A percentile compares a stretch with the other conserved stretches of the same genome.
phyloP scores from a whole-genome alignment of 331 rosid genomes.

The Erythrophleum ivorense region DNA sequence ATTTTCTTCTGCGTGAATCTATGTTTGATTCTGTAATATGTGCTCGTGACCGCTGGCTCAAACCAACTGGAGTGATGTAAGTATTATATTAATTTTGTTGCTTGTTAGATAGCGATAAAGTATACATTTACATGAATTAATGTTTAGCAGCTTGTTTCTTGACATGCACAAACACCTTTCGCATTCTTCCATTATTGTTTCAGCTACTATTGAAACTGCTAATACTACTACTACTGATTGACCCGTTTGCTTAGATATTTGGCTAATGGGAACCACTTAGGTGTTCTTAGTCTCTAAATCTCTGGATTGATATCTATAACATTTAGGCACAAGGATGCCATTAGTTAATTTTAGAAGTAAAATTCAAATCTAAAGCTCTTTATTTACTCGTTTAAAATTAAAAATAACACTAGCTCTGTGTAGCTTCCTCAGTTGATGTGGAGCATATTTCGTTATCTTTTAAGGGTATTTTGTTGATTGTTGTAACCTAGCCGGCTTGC shows the following conservation, averaged over 20 bases:
- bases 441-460: background rate
- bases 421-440: constrained; percentile 17
- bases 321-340: background rate
- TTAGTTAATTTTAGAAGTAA: constrained; percentile 1
- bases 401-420: background rate
- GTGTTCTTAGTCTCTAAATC: constrained; percentile 7
- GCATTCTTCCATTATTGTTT: background rate
- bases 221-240: background rate
- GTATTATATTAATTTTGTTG: constrained; percentile 36
- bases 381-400: background rate
- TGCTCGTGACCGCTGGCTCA: constrained; percentile 98
- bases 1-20: constrained; percentile 95
- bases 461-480: constrained; percentile 3
- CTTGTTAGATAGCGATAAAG: background rate
- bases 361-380: background rate
- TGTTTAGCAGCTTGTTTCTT: constrained; percentile 20
- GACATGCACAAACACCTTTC: constrained; percentile 1
- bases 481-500: background rate
- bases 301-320: background rate
- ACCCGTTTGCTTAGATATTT: constrained; percentile 19
- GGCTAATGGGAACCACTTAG: background rate
- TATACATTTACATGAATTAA: background rate
- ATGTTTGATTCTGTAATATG: constrained; percentile 98
- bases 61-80: constrained; percentile 95
- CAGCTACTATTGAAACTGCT: background rate